Evolutionary conservation across 371 early-diverging fungal genomes (phyloP).

Genomic region (Phascolomyces articulosus): DNA sequence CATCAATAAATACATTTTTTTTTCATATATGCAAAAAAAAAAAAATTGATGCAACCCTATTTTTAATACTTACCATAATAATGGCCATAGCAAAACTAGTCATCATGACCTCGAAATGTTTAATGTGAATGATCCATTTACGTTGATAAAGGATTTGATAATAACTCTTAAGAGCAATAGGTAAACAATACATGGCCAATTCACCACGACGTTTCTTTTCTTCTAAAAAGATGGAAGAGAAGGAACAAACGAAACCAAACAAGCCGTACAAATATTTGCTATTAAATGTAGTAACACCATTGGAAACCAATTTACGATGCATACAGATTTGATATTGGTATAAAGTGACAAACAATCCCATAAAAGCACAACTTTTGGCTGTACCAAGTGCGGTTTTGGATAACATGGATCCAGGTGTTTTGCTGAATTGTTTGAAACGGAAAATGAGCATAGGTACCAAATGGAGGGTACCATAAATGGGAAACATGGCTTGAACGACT

Average conservation of each 20-base stretch:
- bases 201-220: slow-evolving; percentile 69
- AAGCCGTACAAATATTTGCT: slow-evolving; percentile 67
- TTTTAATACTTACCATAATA: slow-evolving; percentile 49
- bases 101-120: slow-evolving; percentile 61
- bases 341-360: slow-evolving; percentile 62
- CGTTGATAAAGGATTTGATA: slow-evolving; percentile 62
- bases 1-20: neutral
- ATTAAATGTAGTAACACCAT: slow-evolving; percentile 42
- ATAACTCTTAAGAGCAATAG: slow-evolving; percentile 62
- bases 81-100: slow-evolving; percentile 53
- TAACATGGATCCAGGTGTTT: slow-evolving; percentile 37
- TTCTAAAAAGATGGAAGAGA: slow-evolving; percentile 68
- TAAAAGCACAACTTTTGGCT: slow-evolving; percentile 62
- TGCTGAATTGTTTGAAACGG: slow-evolving; percentile 53
- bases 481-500: slow-evolving; percentile 60
- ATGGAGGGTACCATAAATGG: slow-evolving; percentile 76
- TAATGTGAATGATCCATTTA: slow-evolving; percentile 60
- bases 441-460: slow-evolving; percentile 71
- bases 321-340: slow-evolving; percentile 66
- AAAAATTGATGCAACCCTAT: neutral
- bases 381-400: slow-evolving; percentile 57
- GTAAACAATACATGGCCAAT: slow-evolving; percentile 70
- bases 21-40: neutral
- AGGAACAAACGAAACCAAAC: slow-evolving; percentile 59
- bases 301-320: slow-evolving; percentile 57